Evolutionary conservation across 345 rosid genomes (phyloP), one percentile per base, ranked within the genome.

Genomic region (Salix suchowensis): DNA sequence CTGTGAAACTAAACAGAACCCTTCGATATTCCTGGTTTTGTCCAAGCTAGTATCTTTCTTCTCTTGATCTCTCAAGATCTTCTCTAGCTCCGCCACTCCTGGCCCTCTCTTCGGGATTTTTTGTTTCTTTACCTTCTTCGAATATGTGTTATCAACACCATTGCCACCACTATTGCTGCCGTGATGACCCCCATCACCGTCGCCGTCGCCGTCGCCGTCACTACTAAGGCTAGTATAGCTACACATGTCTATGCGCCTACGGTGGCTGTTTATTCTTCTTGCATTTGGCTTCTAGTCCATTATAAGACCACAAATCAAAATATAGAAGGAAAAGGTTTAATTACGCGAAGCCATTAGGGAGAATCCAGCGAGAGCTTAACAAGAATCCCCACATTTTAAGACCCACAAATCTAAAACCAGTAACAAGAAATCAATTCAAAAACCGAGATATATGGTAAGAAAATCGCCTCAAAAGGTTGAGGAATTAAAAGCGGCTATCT

Each of bases 21-120:
- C 78, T 62, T 68, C 68, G 58, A 46, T 46, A 46, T 32, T 54
- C 46, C 54, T 73, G 65, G 48, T 74, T 36, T 39, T 68, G 40
- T 72, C 72, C 2, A 21, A 4, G 34, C 52, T 54, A 54, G 68
- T 18, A 37, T 28, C 68, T 23, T 7, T 76, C 23, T 72, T 78
- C 70, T 89, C 87, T 77, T 90, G 92, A 76, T 88, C 91, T 15
- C 90, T 82, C 83, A 91, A 84, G 62, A 91, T 89, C 90, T 90
- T 91, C 79, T 91, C 97, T 19, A 91, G 85, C 66, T 91, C 97
- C 0, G 97, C 97, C 32, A 91, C 97, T 52, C 97, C 97, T 30
- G 97, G 97, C 1, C 97, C 97, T 86, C 97, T 81, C 65, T 86
- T 80, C 0, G 90, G 90, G 2, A 88, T 86, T 77, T 68, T 85